Conservation (phyloP, 2,329 filamentous ascomycete species). For the Didymella pinodella region DNA sequence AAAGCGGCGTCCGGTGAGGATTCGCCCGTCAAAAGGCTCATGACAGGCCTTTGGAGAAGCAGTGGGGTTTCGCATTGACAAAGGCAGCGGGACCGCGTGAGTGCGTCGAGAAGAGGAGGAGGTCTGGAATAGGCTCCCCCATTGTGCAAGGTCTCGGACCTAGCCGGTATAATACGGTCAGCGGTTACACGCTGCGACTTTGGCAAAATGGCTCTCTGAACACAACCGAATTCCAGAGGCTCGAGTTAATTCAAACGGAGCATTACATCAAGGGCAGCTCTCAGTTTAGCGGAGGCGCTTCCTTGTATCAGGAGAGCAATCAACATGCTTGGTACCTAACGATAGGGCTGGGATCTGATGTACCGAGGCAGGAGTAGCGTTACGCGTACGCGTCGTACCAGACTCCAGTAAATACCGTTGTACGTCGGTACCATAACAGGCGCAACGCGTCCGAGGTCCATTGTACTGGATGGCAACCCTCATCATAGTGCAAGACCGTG, state of each 20-base stretch:
- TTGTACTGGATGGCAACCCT: not conserved
- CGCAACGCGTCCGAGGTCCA: not conserved
- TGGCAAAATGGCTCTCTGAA: not conserved
- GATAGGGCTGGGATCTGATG: slow-evolving; percentile 26
- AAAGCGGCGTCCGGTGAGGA: not conserved
- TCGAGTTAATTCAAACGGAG: not conserved
- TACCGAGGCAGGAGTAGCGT: slow-evolving; percentile 36
- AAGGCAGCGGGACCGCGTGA: not conserved
- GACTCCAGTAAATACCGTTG: not conserved
- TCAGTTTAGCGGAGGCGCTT: not conserved
- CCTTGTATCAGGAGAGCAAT: not conserved
- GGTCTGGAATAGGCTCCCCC: not conserved
- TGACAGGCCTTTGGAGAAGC: not conserved
- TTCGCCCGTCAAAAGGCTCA: not conserved
- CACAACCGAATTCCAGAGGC: not conserved
- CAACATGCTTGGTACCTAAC: not conserved
- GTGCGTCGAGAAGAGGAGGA: not conserved
- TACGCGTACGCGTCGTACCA: slow-evolving; percentile 25
- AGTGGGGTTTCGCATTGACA: not conserved
- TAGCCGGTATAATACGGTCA: not conserved
- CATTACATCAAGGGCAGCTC: not conserved
- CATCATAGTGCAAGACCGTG: not conserved
- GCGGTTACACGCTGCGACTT: not conserved
- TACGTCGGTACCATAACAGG: not conserved
- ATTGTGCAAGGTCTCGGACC: not conserved